Percentiles rank a stretch among this genome's conserved stretches.
phyloP scores from a whole-genome alignment of 768 basidiomycete genomes.

The Suillus variegatus region DNA sequence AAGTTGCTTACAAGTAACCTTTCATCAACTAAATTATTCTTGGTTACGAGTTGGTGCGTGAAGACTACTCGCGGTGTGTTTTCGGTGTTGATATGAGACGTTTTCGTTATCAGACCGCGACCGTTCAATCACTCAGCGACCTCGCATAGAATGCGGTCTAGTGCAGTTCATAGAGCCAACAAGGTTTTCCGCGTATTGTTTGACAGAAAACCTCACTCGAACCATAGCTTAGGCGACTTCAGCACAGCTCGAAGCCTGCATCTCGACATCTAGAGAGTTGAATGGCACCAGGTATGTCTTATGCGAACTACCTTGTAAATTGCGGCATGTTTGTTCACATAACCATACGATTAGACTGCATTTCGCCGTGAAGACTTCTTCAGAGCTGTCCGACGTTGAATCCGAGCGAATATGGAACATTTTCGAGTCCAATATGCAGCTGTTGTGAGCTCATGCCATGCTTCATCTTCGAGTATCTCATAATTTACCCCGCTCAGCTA shows the following conservation, averaged over 20 bases:
- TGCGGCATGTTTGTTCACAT: not conserved
- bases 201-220: constrained; percentile 4
- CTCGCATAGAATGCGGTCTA: constrained; percentile 18
- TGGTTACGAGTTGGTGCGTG: not conserved
- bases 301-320: not conserved
- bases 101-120: not conserved
- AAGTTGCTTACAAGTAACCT: not conserved
- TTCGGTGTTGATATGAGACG: not conserved
- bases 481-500: constrained; percentile 43
- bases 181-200: constrained; percentile 26
- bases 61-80: not conserved
- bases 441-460: constrained; percentile 30
- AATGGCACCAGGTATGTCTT: constrained; percentile 19
- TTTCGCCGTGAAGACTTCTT: constrained; percentile 26
- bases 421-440: constrained; percentile 61
- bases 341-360: constrained; percentile 18
- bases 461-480: not conserved
- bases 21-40: not conserved
- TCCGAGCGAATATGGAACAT: constrained; percentile 51
- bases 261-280: constrained; percentile 13
- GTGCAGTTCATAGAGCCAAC: constrained; percentile 32
- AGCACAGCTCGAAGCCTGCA: constrained; percentile 19
- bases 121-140: not conserved
- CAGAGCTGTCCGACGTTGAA: constrained; percentile 37
- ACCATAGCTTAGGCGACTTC: constrained; percentile 21